Base-by-base conservation (phyloP, 805 yeast genomes). In the Candida sphagnicola region DNA sequence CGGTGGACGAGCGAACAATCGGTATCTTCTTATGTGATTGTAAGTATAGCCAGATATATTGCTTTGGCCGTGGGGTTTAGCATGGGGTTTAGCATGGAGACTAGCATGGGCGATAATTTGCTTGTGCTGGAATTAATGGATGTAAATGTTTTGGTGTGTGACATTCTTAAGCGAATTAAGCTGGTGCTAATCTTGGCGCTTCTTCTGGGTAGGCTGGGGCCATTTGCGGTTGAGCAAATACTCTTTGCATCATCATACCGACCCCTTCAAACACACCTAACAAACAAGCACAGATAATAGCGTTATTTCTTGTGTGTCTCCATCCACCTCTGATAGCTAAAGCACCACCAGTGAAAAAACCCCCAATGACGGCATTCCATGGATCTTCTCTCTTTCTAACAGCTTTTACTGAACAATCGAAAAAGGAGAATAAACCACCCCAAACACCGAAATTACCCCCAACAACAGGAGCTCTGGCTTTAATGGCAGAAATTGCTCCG, bases 381-480 rank as follows among this genome's bases (percentile, higher is more conserved):
- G 98, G 96, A 64, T 93, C 99, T 65, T 93, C 99, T 73, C 97
- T 87, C 66, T 88, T 85, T 74, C 99, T 85, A 31, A 93, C 78
- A 2, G 91, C 96, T 65, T 91, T 93, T 34, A 93, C 95, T 12
- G 90, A 77, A 74, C 99, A 93, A 66, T 93, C 99, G 59, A 82
- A 93, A 11, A 95, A 84, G 24, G 97, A 88, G 61, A 93, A 93
- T 53, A 93, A 72, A 44, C 99, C 99, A 74, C 99, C 99, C 99
- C 99, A 93, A 28, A 87, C 95, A 70, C 99, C 99, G 57, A 93
- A 91, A 67, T 93, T 93, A 58, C 99, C 99, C 50, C 99, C 99
- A 39, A 91, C 89, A 35, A 91, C 96, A 28, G 99, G 99, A 2
- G 97, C 98, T 64, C 99, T 78, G 37, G 96, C 87, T 60, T 88